Base-by-base conservation (phyloP, 2,329 filamentous ascomycete species). In the Capronia americana region DNA sequence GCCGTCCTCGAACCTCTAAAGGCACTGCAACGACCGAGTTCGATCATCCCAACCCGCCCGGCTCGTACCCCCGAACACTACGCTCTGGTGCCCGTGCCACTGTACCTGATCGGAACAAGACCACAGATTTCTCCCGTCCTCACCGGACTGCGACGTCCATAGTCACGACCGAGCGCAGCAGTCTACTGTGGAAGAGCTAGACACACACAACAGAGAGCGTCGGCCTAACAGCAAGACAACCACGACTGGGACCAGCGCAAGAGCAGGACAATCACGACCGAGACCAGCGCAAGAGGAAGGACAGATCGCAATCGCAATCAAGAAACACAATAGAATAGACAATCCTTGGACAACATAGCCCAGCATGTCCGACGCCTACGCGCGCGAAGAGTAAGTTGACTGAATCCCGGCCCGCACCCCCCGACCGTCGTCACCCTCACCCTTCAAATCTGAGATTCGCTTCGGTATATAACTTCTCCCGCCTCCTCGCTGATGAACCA, bases 351-450 rank as follows among this genome's bases (percentile, higher is more conserved):
- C 28, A n/a, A 4, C 24, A 34, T 30, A 12, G 28, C 53, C 53
- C 53, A 55, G 12, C 28, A 86, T 85, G 84, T 84, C 84, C 26
- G 83, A 86, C 77, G 82, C 84, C 72, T 87, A 86, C 78, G 84
- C 86, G 73, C 83, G 84, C 73, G 85, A 87, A 80, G 77, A 86
- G 86, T 88, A 84, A 66, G 75, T 32, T 46, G 59, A 57, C 48
- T 64, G 24, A 26, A 44, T 56, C 26, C 54, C 14, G 38, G 2
- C 32, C 17, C 17, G 20, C 53, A 44, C 59, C 34, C 46, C 63
- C 38, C 56, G 30, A 32, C 30, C 30, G 30, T 8, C 30, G 6
- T 32, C 14, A 38, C 4, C 34, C 34, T 17, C 34, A 17, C 12
- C 34, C 34, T 41, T 41, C 34, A 41, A 2, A n/a, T 8, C 38